Base-by-base conservation (phyloP, 345 rosid genomes). In the Populus pruinosa region DNA sequence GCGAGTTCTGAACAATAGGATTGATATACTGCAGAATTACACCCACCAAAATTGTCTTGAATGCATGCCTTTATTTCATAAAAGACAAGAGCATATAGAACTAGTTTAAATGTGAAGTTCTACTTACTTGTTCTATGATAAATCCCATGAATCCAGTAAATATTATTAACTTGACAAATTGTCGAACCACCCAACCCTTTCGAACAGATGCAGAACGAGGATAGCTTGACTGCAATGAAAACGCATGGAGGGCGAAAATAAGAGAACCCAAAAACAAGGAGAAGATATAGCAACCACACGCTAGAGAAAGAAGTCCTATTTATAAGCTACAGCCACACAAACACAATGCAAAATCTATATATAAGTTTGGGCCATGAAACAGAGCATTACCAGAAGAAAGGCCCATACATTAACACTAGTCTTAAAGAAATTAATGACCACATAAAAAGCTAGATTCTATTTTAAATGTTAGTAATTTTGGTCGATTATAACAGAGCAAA, bases 61-160 rank as follows among this genome's bases (percentile, higher is more conserved):
- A 69, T 23, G 73, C 25, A 65, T 13, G 50, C 50, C 50, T 0
- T 64, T 74, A 70, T 39, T 17, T 12, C 39, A 10, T 35, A 49
- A 69, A 33, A 43, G 2, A 39, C 50, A 17, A 53, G 59, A 71
- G 72, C 53, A 13, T 47, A n/a, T 75, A 83, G 70, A 80, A 27
- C 64, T 59, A 49, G 55, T 41, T 18, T 67, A 18, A 71, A 61
- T 64, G 31, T 33, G 69, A 82, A 78, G 17, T 31, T 39, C n/a
- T 55, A 73, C 87, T 71, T 69, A 92, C 99, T 85, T 96, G 98
- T 75, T 96, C 99, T 69, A 94, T 87, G 63, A 96, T 96, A 77
- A 94, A 94, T 76, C 99, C 98, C 96, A 96, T 94, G 73, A 96
- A 82, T 78, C 98, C 99, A 1, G 92, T 90, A 82, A 96, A 96